A percentile compares a stretch with the other conserved stretches of the same genome.
These are phyloP conservation scores for Eutypella sp. DNA, from an alignment of 2,329 filamentous ascomycete genomes.

Conservation along the genomic window DNA sequence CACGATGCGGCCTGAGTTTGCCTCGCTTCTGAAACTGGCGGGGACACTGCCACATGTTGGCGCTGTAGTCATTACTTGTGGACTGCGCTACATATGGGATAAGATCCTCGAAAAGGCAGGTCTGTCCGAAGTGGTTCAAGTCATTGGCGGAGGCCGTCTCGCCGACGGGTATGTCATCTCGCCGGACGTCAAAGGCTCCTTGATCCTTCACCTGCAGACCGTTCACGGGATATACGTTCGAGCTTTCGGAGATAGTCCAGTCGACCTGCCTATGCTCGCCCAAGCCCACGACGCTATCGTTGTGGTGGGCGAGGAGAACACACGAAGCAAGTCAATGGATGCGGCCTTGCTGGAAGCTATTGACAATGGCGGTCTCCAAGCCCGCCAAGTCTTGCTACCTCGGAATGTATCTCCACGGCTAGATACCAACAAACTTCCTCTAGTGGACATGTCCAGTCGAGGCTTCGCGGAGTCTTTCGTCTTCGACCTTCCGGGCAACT, in stretches of 20 bases:
- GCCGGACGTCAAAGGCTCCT: conserved; percentile 39
- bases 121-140: conserved; percentile 35
- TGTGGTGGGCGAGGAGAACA: conserved; percentile 41
- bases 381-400: conserved; percentile 44
- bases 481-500: neutral
- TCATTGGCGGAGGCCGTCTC: conserved; percentile 49
- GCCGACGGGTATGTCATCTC: conserved; percentile 46
- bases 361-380: conserved; percentile 30
- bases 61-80: conserved; percentile 51
- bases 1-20: conserved; percentile 42
- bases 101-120: conserved; percentile 41
- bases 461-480: conserved; percentile 17
- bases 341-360: conserved; percentile 37
- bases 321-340: conserved; percentile 52
- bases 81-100: conserved; percentile 50
- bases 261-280: conserved; percentile 54
- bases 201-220: conserved; percentile 38
- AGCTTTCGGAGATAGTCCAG: conserved; percentile 56
- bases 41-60: conserved; percentile 31
- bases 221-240: conserved; percentile 35
- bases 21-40: conserved; percentile 34
- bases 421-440: conserved; percentile 36
- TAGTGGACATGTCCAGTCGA: conserved; percentile 27
- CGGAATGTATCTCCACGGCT: conserved; percentile 34
- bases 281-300: conserved; percentile 50